These are phyloP conservation scores for Arachis monticola DNA, from an alignment of 331 rosid genomes.

Conservation along the genomic window DNA sequence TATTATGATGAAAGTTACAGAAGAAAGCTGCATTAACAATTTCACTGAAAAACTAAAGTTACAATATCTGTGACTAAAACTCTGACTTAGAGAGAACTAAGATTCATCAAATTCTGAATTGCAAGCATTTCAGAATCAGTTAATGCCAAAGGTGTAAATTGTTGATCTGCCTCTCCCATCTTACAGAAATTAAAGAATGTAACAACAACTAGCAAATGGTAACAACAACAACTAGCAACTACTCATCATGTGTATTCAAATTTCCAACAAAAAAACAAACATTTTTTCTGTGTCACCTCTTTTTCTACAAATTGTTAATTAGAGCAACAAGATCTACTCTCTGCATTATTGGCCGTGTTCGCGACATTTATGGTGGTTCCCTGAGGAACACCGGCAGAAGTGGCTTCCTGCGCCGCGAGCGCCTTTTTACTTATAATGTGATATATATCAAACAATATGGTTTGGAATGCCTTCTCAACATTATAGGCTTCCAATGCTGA, in stretches of 20 bases:
- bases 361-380: constrained; percentile 84
- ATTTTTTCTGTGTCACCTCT: constrained; percentile 20
- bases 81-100: no score
- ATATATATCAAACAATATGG: constrained; percentile 80
- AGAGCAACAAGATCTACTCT: constrained; percentile 75
- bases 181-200: constrained; percentile 15
- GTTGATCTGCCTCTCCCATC: constrained; percentile 31
- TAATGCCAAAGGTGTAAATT: constrained; percentile 15
- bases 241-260: constrained; percentile 33
- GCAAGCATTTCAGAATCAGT: no score
- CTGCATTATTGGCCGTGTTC: constrained; percentile 46
- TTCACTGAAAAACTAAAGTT: constrained; percentile 29
- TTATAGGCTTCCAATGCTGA: constrained; percentile 85
- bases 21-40: background rate
- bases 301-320: constrained; percentile 46
- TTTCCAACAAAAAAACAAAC: constrained; percentile 24
- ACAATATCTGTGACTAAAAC: constrained; percentile 37
- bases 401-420: constrained; percentile 81
- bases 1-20: constrained; percentile 18
- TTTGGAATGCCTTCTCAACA: constrained; percentile 91
- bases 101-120: no score
- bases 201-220: constrained; percentile 30
- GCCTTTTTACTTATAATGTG: constrained; percentile 88
- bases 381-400: constrained; percentile 65
- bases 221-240: constrained; percentile 39